Evolutionary conservation across 441 rosid genomes (phyloP).

Genomic region (Eruca vesicaria): DNA sequence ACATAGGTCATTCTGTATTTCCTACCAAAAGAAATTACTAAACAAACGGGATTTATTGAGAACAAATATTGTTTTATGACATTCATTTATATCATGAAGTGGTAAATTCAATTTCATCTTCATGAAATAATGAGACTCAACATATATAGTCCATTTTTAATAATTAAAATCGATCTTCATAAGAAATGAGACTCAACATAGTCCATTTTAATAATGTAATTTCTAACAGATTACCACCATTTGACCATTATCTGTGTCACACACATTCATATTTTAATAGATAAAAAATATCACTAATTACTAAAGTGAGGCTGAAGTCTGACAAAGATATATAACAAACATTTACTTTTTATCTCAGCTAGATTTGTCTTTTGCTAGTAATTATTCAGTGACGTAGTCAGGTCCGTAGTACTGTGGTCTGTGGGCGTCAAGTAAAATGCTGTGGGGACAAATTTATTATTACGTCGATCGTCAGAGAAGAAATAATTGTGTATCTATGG

Average conservation of each 20-base stretch:
- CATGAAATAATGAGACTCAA: not conserved
- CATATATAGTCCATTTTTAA: no score
- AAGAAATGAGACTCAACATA: no score
- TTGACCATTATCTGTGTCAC: no score
- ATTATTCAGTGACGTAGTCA: slow-evolving; percentile 20
- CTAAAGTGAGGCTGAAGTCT: not conserved
- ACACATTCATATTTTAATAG: not conserved
- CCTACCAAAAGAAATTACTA: no score
- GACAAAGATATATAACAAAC: slow-evolving; percentile 26
- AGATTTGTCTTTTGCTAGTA: slow-evolving; percentile 21
- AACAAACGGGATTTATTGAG: not conserved
- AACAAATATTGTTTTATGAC: no score
- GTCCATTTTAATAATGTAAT: no score
- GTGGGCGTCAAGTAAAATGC: slow-evolving; percentile 15
- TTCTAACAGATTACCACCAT: slow-evolving; percentile 15
- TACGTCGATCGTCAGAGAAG: not conserved
- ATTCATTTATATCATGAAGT: no score
- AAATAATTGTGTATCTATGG: not conserved
- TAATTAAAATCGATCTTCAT: no score
- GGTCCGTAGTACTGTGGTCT: slow-evolving; percentile 9
- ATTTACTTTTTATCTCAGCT: slow-evolving; percentile 2
- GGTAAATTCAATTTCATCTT: no score
- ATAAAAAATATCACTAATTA: not conserved
- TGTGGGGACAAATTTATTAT: not conserved
- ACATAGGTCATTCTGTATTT: no score